Conservation (phyloP, 2,329 filamentous ascomycete species). For the Xylariaceae sp. region DNA sequence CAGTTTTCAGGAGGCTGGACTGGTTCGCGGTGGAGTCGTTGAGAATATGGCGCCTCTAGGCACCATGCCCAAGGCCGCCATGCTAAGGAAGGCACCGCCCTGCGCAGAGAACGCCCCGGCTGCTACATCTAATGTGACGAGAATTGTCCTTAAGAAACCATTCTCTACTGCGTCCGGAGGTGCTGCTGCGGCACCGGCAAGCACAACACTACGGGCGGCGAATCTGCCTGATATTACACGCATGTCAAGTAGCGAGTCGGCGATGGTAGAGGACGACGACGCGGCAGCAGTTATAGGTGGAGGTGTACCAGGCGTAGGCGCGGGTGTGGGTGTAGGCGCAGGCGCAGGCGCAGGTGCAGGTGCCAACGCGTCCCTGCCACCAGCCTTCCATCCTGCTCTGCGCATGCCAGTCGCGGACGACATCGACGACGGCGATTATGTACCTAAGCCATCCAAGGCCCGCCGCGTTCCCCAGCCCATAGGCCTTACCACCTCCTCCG, state of each 20-base stretch:
- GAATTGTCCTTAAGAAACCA: constrained; percentile 33
- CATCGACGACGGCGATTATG: constrained; percentile 43
- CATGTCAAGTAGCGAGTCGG: constrained; percentile 15
- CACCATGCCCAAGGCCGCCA: constrained; percentile 60
- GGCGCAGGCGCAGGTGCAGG: background rate
- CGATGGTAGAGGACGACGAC: background rate
- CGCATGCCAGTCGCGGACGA: constrained; percentile 30
- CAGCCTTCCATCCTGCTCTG: constrained; percentile 20
- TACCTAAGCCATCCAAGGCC: constrained; percentile 36
- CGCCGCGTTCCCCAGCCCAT: constrained; percentile 18
- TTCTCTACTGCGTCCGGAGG: constrained; percentile 8
- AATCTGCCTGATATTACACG: constrained; percentile 24
- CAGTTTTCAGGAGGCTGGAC: constrained; percentile 74
- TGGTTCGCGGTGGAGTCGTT: constrained; percentile 70
- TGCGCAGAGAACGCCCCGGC: constrained; percentile 31
- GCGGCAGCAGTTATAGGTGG: constrained; percentile 15
- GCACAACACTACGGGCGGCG: constrained; percentile 30
- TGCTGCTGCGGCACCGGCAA: background rate
- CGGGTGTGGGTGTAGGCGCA: constrained; percentile 9
- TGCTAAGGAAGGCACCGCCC: constrained; percentile 48
- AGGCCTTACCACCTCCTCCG: constrained; percentile 13
- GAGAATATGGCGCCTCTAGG: constrained; percentile 82
- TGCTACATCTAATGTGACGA: constrained; percentile 24
- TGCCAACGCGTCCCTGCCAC: constrained; percentile 22
- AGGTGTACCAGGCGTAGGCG: constrained; percentile 1